Percentiles rank a stretch among this genome's conserved stretches.
Conservation (phyloP, 2,329 filamentous ascomycete species). For the Metarhizium guizhouense region DNA sequence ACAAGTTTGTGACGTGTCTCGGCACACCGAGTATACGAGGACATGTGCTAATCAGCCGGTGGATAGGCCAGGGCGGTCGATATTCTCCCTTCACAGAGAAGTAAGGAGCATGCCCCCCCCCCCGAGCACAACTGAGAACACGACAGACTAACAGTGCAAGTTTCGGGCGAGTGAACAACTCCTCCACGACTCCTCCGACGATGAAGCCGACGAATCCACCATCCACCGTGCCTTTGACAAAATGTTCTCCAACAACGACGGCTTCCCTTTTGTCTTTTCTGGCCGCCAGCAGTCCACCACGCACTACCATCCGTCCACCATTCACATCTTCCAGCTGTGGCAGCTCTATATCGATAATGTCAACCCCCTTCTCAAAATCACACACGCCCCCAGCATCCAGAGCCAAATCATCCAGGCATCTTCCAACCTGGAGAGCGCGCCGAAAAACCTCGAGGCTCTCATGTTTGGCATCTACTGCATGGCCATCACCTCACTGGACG, state of each 20-base stretch:
- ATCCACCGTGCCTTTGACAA: conserved; percentile 51
- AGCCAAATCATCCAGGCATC: conserved; percentile 54
- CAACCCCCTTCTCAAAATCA: conserved; percentile 59
- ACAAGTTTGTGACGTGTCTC: conserved; percentile 6
- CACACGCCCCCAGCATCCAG: conserved; percentile 57
- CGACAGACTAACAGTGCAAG: conserved; percentile 19
- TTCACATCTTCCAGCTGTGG: conserved; percentile 58
- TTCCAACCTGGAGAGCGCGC: conserved; percentile 43
- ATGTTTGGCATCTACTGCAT: conserved; percentile 59
- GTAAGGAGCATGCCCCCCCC: conserved; percentile 20
- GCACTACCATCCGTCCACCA: conserved; percentile 41
- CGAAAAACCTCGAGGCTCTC: conserved; percentile 51
- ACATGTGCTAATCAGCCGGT: neutral
- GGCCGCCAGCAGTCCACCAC: conserved; percentile 33
- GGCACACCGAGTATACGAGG: neutral
- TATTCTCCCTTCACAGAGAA: conserved; percentile 45
- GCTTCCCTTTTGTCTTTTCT: conserved; percentile 49
- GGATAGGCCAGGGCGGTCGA: conserved; percentile 15
- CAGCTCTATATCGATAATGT: conserved; percentile 62
- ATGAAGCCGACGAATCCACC: conserved; percentile 40
- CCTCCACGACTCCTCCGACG: conserved; percentile 46
- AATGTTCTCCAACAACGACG: conserved; percentile 47
- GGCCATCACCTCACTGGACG: conserved; percentile 48
- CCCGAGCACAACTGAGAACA: neutral
- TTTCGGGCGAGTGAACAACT: conserved; percentile 41